Percentiles rank a stretch among this genome's conserved stretches.
Conservation (phyloP, 352 stramenopile genomes). For the Globisporangium barbulae region DNA sequence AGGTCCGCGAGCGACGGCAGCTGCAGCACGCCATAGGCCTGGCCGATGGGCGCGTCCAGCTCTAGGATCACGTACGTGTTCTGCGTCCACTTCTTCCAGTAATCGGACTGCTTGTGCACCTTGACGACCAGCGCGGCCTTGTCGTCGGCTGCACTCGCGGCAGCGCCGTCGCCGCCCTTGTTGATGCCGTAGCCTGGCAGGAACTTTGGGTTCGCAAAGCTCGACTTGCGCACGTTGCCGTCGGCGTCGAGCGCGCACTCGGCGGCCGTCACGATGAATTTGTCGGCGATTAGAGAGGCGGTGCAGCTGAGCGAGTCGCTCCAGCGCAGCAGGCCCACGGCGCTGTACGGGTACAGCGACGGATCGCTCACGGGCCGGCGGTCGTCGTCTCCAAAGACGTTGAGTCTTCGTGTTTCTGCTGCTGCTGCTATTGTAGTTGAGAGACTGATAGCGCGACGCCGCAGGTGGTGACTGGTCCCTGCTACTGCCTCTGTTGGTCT, state of each 20-base stretch:
- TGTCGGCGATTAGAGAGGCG: slow-evolving; percentile 45
- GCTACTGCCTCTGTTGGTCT: neutral
- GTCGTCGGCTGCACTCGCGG: neutral
- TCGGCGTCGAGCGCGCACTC: slow-evolving; percentile 46
- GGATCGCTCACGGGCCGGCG: slow-evolving; percentile 32
- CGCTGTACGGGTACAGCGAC: slow-evolving; percentile 44
- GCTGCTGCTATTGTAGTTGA: neutral
- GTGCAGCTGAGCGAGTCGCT: slow-evolving; percentile 44
- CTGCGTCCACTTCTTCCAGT: slow-evolving; percentile 54
- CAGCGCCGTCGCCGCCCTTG: neutral
- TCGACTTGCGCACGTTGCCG: slow-evolving; percentile 26
- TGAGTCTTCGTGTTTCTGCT: slow-evolving; percentile 23
- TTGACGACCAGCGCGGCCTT: slow-evolving; percentile 26
- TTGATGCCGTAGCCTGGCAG: slow-evolving; percentile 19
- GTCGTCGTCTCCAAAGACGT: slow-evolving; percentile 44
- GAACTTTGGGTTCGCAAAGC: slow-evolving; percentile 25
- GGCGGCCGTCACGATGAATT: slow-evolving; percentile 49
- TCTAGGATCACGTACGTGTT: slow-evolving; percentile 69
- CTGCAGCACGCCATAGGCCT: slow-evolving; percentile 28
- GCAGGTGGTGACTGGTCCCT: neutral
- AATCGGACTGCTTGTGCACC: slow-evolving; percentile 64
- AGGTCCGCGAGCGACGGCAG: slow-evolving; percentile 33
- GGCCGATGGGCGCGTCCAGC: slow-evolving; percentile 40
- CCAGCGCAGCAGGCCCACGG: slow-evolving; percentile 52
- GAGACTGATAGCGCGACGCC: neutral